Percentiles rank a stretch among this genome's conserved stretches.
These are phyloP conservation scores for Suillus sp. DNA, from an alignment of 768 basidiomycete genomes.

Conservation along the genomic window DNA sequence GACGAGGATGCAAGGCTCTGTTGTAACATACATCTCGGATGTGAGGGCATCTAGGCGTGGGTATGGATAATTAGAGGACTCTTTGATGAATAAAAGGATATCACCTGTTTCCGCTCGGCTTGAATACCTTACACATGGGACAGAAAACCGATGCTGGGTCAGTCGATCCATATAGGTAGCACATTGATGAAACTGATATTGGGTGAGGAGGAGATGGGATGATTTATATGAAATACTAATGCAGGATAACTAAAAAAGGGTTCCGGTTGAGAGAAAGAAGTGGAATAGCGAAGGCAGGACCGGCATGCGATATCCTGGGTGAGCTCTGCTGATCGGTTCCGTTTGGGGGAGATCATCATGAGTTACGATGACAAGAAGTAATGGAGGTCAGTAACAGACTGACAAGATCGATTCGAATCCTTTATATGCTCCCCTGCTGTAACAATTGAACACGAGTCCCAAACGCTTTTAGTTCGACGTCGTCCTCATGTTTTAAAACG, in stretches of 20 bases:
- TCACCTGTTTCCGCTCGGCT: slow-evolving; percentile 58
- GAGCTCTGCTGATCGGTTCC: slow-evolving; percentile 42
- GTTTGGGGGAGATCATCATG: slow-evolving; percentile 33
- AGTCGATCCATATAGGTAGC: slow-evolving; percentile 68
- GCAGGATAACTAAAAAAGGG: slow-evolving; percentile 36
- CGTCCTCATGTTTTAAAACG: slow-evolving; percentile 17
- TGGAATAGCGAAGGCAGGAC: slow-evolving; percentile 35
- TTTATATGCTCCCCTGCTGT: slow-evolving; percentile 15
- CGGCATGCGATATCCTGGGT: slow-evolving; percentile 40
- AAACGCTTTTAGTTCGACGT: slow-evolving; percentile 14
- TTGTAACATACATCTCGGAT: slow-evolving; percentile 75
- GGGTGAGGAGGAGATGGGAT: slow-evolving; percentile 22
- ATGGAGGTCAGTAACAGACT: slow-evolving; percentile 9
- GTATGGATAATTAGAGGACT: slow-evolving; percentile 18
- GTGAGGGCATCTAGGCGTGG: slow-evolving; percentile 69
- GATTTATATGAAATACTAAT: slow-evolving; percentile 31
- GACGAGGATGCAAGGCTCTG: slow-evolving; percentile 69
- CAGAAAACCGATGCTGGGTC: slow-evolving; percentile 70
- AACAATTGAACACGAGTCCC: slow-evolving; percentile 17
- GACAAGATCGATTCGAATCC: slow-evolving; percentile 7
- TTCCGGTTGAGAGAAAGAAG: slow-evolving; percentile 40
- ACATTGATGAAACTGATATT: slow-evolving; percentile 52
- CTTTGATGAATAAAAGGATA: slow-evolving; percentile 15
- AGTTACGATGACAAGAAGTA: slow-evolving; percentile 26
- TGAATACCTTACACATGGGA: slow-evolving; percentile 86